Conservation (phyloP, 177 flowering plant species). For the Tripterygium wilfordii region DNA sequence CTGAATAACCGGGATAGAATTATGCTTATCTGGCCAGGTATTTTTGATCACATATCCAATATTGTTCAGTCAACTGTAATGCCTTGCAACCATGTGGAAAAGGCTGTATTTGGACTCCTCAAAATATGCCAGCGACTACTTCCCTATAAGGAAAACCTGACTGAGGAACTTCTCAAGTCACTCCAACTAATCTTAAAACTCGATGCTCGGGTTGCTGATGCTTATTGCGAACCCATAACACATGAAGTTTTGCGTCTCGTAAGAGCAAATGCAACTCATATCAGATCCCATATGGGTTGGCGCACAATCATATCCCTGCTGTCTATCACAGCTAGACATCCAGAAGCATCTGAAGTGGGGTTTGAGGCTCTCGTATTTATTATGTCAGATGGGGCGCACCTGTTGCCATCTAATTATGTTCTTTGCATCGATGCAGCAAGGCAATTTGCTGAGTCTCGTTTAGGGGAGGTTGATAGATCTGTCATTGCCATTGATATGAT, state of each 20-base stretch:
- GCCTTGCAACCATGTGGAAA: constrained; percentile 42
- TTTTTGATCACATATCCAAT: constrained; percentile 45
- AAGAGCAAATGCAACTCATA: constrained; percentile 42
- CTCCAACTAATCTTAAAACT: constrained; percentile 43
- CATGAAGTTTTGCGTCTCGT: constrained; percentile 45
- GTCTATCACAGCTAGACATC: constrained; percentile 45
- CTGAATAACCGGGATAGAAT: constrained; percentile 47
- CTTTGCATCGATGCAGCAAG: constrained; percentile 37
- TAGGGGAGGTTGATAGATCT: constrained; percentile 42
- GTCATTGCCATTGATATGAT: constrained; percentile 39
- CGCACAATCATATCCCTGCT: constrained; percentile 40
- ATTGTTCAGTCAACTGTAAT: constrained; percentile 41
- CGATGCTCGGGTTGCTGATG: constrained; percentile 54
- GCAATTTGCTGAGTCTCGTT: constrained; percentile 50
- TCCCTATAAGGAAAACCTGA: constrained; percentile 49
- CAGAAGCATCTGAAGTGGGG: constrained; percentile 47
- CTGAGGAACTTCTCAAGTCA: constrained; percentile 47
- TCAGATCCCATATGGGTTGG: constrained; percentile 47
- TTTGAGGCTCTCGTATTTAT: constrained; percentile 37
- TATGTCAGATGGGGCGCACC: constrained; percentile 42
- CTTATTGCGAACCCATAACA: constrained; percentile 46
- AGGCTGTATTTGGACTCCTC: constrained; percentile 55
- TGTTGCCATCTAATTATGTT: constrained; percentile 36
- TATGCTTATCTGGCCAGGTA: constrained; percentile 42
- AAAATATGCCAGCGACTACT: constrained; percentile 47